A percentile compares a stretch with the other conserved stretches of the same genome.
Conservation (phyloP, 208 protist species). For the Leptomonas pyrrhocoris region DNA sequence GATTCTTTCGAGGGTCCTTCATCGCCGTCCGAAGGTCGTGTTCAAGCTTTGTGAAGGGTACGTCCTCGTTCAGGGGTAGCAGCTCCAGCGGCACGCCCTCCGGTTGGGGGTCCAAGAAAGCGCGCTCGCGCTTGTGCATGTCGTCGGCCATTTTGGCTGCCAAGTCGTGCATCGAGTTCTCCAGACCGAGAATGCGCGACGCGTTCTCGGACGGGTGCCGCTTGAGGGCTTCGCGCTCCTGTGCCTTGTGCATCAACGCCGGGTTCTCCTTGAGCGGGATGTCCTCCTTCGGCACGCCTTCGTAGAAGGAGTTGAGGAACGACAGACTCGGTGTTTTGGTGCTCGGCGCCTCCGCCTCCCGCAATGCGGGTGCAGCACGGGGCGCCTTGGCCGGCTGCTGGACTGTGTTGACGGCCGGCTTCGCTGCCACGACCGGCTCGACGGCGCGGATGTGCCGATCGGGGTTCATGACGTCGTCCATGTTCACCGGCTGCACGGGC, state of each 20-base stretch:
- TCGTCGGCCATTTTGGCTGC: conserved; percentile 33
- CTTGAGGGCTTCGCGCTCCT: conserved; percentile 37
- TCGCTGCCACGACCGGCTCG: conserved; percentile 2
- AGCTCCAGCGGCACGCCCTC: conserved; percentile 57
- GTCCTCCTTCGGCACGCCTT: conserved; percentile 49
- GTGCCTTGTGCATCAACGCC: conserved; percentile 37
- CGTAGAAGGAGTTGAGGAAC: conserved; percentile 52
- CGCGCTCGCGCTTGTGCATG: conserved; percentile 53
- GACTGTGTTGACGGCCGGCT: conserved; percentile 3
- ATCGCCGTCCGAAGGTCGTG: conserved; percentile 45
- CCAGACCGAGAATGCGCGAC: conserved; percentile 37
- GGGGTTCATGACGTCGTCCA: conserved; percentile 14
- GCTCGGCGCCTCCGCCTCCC: conserved; percentile 13
- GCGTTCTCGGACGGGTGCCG: conserved; percentile 45
- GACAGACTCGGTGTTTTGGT: conserved; percentile 28
- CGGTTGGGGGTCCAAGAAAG: conserved; percentile 49
- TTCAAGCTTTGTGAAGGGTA: conserved; percentile 46
- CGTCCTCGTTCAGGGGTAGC: conserved; percentile 59
- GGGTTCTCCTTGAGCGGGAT: conserved; percentile 42
- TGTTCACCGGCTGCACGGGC: conserved; percentile 9
- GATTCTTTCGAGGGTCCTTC: conserved; percentile 27
- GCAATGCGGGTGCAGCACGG: background rate
- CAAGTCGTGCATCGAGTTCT: conserved; percentile 40
- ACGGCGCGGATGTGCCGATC: conserved; percentile 10
- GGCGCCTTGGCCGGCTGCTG: conserved; percentile 3